Base-by-base conservation (phyloP, 2,329 filamentous ascomycete species). In the Microcera coccophila region DNA sequence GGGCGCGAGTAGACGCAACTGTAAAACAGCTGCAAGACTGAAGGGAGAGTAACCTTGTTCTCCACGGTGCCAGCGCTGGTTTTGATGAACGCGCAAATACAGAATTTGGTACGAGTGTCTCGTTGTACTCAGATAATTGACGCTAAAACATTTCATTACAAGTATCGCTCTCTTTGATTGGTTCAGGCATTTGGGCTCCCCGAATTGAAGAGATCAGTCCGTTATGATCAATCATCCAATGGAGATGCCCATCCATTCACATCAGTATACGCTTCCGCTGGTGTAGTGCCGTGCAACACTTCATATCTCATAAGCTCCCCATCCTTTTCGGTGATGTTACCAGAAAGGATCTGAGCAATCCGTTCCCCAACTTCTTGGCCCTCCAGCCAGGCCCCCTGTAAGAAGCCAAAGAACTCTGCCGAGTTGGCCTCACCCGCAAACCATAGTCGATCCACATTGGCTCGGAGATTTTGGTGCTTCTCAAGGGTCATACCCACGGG, bases 341-440 rank as follows among this genome's bases (percentile, higher is more conserved):
- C 7, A 54, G 34, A 14, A 9, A 47, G 26, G 17, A 47, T 5
- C 3, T 32, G 64, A 2, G 70, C 71, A 26, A 78, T 62, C 2
- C 64, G 64, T 31, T 66, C 60, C 0, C 73, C 79, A 0, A 68
- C 73, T 5, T 72, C 68, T 2, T 68, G 66, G 0, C 79, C 79
- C 53, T 82, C 78, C 28, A 70, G 79, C 62, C 70, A 82, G 0
- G 78, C 77, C 0, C 78, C 79, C 20, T 85, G 82, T 56, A 85
- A 52, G 61, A 81, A 85, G 0, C 82, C 82, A 60, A 75, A 86
- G 58, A 82, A 84, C 52, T 78, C 70, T 0, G 78, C 71, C 32
- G 75, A 81, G 1, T 74, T 83, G 2, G 76, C 77, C 57, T 86
- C 82, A 0, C 82, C 82, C 0, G 82, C 81, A 48, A 84, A 86